phyloP scores from a whole-genome alignment of 805 yeast species.

The Yarrowia deformans region DNA sequence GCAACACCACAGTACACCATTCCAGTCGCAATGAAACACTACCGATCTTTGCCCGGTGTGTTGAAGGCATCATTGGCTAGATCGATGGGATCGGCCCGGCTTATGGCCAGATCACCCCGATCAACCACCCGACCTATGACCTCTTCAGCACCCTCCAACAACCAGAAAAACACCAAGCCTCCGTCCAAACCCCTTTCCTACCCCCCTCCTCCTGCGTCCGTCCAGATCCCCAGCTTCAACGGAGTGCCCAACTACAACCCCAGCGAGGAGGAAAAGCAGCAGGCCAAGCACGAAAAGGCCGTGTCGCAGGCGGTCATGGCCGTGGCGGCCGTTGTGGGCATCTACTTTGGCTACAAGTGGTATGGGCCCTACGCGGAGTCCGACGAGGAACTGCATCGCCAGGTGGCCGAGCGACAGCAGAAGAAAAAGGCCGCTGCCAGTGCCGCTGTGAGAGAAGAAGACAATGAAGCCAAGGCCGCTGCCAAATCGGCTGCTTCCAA shows the following conservation, averaged over 20 bases:
- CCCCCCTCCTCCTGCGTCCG: constrained; percentile 32
- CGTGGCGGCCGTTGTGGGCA: constrained; percentile 5
- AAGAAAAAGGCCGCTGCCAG: constrained; percentile 19
- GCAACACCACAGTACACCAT: too few species aligned
- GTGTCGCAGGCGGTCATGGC: constrained; percentile 5
- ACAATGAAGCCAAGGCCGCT: neutral
- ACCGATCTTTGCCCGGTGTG: too few species aligned
- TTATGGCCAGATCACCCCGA: too few species aligned
- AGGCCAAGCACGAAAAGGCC: constrained; percentile 15
- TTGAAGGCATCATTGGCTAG: too few species aligned
- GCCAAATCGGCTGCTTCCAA: constrained; percentile 6
- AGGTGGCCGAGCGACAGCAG: constrained; percentile 4
- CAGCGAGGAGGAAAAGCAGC: constrained; percentile 14
- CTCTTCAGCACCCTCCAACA: too few species aligned
- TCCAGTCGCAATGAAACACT: too few species aligned
- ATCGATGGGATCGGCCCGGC: too few species aligned
- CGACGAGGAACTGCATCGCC: constrained; percentile 17
- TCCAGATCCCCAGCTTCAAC: constrained; percentile 11
- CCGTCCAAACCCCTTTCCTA: constrained; percentile 1
- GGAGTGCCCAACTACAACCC: constrained; percentile 17
- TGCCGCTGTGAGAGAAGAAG: constrained; percentile 17
- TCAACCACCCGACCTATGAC: too few species aligned
- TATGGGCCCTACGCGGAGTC: constrained; percentile 16
- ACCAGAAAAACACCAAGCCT: too few species aligned
- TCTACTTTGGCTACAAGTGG: constrained; percentile 25